Evolutionary conservation across 2,329 filamentous ascomycete species (phyloP), one percentile per base, ranked within the genome.

Genomic region (Exophiala lecanii-corni): DNA sequence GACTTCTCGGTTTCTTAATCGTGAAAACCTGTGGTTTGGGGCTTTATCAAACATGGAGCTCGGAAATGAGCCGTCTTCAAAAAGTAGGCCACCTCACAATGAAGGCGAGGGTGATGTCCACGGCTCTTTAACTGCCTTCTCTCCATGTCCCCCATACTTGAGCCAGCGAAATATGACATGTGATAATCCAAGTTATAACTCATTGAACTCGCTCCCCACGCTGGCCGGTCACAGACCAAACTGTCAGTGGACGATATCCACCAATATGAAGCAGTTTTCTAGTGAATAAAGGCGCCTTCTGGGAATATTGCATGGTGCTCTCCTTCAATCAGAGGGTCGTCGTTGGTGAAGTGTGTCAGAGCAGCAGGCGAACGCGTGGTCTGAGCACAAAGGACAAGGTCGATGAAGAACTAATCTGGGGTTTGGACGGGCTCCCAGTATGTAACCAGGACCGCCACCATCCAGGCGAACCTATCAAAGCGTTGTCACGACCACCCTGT

Each of bases 31-130:
- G 30, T 34, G 25, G 19, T 41, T 40, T 13, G 38, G 38, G 13
- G 18, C 19, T 40, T 33, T 41, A 30, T 9, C 28, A 21, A 31
- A 41, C 39, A 41, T 41, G 34, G 39, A 34, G 28, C 30, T 34
- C 16, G 10, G 15, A 19, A n/a, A 17, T 10, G 23, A 26, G 20
- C n/a, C 25, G 28, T n/a, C n/a, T 20, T 13, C 16, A 35, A 28
- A 41, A 13, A 33, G 18, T n/a, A 19, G 5, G 39, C 13, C 9
- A 21, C 26, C 17, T 23, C 23, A 20, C 16, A 18, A 17, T 21
- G 26, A 16, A 31, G 2, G 10, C 21, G 19, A n/a, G 12, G 19
- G 15, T 30, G 26, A 30, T 30, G 17, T 39, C 13, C 13, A 19
- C 13, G 21, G 19, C 17, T 39, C 16, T 39, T 18, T 4, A 12